Base-by-base conservation (phyloP, 1,139 yeast species). In the Kodamaea suecica region DNA sequence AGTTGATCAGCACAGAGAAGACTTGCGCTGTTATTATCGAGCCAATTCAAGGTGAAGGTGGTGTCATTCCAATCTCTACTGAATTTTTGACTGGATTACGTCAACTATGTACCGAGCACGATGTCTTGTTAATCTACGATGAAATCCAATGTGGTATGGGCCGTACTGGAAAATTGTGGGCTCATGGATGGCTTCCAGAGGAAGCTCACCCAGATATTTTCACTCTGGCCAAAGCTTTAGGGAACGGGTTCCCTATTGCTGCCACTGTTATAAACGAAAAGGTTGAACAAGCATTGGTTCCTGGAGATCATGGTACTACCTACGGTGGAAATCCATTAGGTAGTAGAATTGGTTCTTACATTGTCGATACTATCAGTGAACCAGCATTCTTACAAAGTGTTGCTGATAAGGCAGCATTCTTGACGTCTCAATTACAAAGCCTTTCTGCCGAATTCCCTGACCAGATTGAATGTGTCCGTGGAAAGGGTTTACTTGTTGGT, bases 31-130 rank as follows among this genome's bases (percentile, higher is more conserved):
- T 92, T 26, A 90, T 92, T 38, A 80, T 92, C 27, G 98, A 92
- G 63, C 98, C 98, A 14, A 81, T 92, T 41, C 98, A 92, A 66
- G 98, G 97, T 47, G 98, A 92, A 66, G 98, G 98, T 37, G 98
- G 98, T 42, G 81, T 92, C 15, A 79, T 80, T 50, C 77, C 80
- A 14, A 74, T 86, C 37, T 71, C 76, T 20, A 52, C 62, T 0
- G 85, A 78, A 29, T 88, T 87, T 51, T 67, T 92, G 45, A 53
- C 67, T 3, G 78, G 78, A 34, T 66, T 92, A 55, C 79, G 84
- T 47, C 59, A 76, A 47, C 63, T 85, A 37, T 88, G 97, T 58
- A 64, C 66, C 38, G 74, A 81, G 38, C 73, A 83, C 48, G 80
- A 84, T 37, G 95, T 84, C 8, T 57, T 86, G 25, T 74, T 92